Evolutionary conservation across 2,329 filamentous ascomycete species (phyloP), one percentile per base, ranked within the genome.

Genomic region (Elsinoe batatas): DNA sequence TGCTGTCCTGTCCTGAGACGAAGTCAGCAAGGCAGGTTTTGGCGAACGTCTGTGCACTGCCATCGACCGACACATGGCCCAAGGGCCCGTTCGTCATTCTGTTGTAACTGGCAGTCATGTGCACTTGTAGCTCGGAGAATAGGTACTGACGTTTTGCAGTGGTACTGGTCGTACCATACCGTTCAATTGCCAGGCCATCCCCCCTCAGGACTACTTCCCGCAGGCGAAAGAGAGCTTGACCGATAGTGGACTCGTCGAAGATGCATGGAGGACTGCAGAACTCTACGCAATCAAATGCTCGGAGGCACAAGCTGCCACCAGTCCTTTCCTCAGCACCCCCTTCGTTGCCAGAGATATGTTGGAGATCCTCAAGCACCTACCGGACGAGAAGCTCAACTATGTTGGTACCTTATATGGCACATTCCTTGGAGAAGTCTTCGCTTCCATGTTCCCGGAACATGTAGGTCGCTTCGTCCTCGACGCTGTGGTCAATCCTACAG

Each of bases 351-450:
- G 71, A 37, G 76, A 79, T 58, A 77, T 79, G 73, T 62, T 78
- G 5, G 70, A 72, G 43, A 70, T 78, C 37, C 65, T 73, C 10
- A 75, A 78, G 57, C 58, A 63, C 57, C 44, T 58, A 55, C 66
- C 65, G 10, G 56, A 67, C 18, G 67, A 69, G 51, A 65, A 64
- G 53, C 58, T 77, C 12, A 67, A 74, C 15, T 76, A 73, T 60
- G 70, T 68, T 63, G 76, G 76, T 2, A 69, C 76, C 54, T 74
- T 71, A 3, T 79, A 79, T 53, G 76, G 76, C 1, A 74, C 75
- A 0, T 67, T 73, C 30, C 65, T 72, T 0, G 71, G 71, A 1
- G 64, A 68, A 54, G 71, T 70, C 0, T 74, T 72, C 49, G 70
- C 71, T 12, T 67, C 68, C 0, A 68, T 74, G 66, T 72, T 69